Evolutionary conservation across 2,329 filamentous ascomycete genomes (phyloP).

Genomic region (Apiospora sp.): DNA sequence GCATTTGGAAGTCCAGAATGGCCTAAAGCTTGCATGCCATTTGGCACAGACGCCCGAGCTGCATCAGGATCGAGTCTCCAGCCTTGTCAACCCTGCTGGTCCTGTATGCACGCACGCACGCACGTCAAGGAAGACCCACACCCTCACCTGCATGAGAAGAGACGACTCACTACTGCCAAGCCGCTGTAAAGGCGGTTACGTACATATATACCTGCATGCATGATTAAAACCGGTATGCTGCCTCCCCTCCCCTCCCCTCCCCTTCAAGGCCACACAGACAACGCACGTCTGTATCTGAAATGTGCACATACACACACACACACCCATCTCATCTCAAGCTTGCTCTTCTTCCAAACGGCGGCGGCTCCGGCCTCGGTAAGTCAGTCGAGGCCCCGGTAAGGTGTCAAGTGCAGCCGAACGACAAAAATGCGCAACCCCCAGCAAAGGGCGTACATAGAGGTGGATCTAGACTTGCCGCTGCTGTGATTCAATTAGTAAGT

Average conservation of each 20-base stretch:
- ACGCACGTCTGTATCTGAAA: background rate
- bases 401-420: background rate
- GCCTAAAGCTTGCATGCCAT: background rate
- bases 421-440: background rate
- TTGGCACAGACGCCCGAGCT: conserved; percentile 13
- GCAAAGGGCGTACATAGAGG: background rate
- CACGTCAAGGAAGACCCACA: background rate
- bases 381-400: background rate
- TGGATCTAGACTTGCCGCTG: background rate
- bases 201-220: too few relatives aligned
- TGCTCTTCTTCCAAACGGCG: background rate
- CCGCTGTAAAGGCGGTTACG: too few relatives aligned
- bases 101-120: conserved; percentile 11
- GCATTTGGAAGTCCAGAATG: background rate
- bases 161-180: background rate
- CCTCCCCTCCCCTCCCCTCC: too few relatives aligned
- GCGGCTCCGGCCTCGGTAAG: background rate
- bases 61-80: background rate
- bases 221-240: too few relatives aligned
- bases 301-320: background rate
- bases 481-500: background rate
- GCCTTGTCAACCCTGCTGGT: conserved; percentile 13
- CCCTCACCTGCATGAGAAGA: background rate
- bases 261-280: too few relatives aligned
- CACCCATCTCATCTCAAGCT: background rate